Base-by-base conservation (phyloP, 177 flowering plant species). In the Telopea speciosissima region DNA sequence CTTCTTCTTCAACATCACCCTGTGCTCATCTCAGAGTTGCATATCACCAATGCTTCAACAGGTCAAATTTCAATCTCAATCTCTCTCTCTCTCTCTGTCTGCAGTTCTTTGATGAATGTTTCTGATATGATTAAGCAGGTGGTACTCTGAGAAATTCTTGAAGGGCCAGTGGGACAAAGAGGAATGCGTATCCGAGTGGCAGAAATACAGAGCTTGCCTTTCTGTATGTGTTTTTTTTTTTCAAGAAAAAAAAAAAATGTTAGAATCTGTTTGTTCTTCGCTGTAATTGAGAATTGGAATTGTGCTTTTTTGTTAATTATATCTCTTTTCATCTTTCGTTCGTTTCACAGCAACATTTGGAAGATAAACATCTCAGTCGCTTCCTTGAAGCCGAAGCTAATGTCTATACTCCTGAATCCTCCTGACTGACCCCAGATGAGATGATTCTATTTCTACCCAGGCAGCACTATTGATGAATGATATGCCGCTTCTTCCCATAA, bases 151-250 rank as follows among this genome's bases (percentile, higher is more conserved):
- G 81, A 88, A 94, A 69, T 94, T 88, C 74, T 77, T 90, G 69
- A 94, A 89, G 78, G 97, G 97, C 54, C 86, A 86, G 73, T 92
- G 97, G 93, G 86, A 92, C 70, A 86, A 92, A 80, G 88, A 85
- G 73, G 97, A 86, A 60, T 94, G 98, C 65, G 81, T 79, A 33
- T 62, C 81, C 10, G 93, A 94, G 82, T 94, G 97, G 97, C 62
- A 85, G 49, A 88, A 88, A 44, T 94, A 94, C 84, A 84, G 89
- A 80, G 86, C 84, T 74, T 92, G 98, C 74, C 89, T 92, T 45
- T 79, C 91, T 67, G 98, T 94, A 81, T 24, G 77, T 69, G 62
- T 44, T 10, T n/a, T 62, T 65, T 5, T 12, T 44, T 25, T 49
- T 16, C 54, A 1, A n/a, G n/a, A n/a, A n/a, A n/a, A n/a, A n/a